Percentiles rank a stretch among this genome's conserved stretches.
These are phyloP conservation scores for Euphrasia arctica DNA, from an alignment of 305 asterid species.

Conservation along the genomic window DNA sequence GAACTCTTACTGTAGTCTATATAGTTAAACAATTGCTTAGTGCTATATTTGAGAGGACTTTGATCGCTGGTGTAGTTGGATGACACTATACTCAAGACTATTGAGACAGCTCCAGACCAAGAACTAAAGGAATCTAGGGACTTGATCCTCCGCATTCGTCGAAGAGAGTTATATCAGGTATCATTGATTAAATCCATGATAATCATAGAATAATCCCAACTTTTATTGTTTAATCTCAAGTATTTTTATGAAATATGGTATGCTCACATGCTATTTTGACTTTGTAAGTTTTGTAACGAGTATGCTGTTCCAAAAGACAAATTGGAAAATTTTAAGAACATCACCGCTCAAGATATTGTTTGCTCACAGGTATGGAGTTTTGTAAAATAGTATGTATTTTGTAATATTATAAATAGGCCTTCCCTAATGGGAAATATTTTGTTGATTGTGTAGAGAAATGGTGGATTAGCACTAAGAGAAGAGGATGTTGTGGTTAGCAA, in stretches of 20 bases:
- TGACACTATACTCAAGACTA: conserved; percentile 78
- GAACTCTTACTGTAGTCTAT: conserved; percentile 14
- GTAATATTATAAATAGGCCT: not conserved
- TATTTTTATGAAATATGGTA: too few relatives aligned
- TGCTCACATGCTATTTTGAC: conserved; percentile 5
- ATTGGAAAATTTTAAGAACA: conserved; percentile 68
- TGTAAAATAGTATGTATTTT: not conserved
- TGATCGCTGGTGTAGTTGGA: conserved; percentile 56
- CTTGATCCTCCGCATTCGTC: conserved; percentile 75
- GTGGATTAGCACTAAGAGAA: conserved; percentile 49
- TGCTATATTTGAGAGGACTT: conserved; percentile 18
- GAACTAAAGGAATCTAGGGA: conserved; percentile 82
- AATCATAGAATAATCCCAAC: not conserved
- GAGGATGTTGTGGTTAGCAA: conserved; percentile 88
- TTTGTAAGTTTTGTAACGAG: conserved; percentile 82
- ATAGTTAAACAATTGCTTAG: conserved; percentile 14
- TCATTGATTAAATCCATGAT: conserved; percentile 13
- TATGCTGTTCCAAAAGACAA: conserved; percentile 82
- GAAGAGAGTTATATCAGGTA: conserved; percentile 88
- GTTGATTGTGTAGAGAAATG: conserved; percentile 45
- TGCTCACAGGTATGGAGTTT: conserved; percentile 70
- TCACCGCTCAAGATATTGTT: conserved; percentile 81
- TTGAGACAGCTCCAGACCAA: conserved; percentile 73
- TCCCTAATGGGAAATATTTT: conserved; percentile 8
- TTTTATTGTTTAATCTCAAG: not conserved